Evolutionary conservation across 768 basidiomycete genomes (phyloP), one percentile per base, ranked within the genome.

Genomic region (Tulasnella sp.): DNA sequence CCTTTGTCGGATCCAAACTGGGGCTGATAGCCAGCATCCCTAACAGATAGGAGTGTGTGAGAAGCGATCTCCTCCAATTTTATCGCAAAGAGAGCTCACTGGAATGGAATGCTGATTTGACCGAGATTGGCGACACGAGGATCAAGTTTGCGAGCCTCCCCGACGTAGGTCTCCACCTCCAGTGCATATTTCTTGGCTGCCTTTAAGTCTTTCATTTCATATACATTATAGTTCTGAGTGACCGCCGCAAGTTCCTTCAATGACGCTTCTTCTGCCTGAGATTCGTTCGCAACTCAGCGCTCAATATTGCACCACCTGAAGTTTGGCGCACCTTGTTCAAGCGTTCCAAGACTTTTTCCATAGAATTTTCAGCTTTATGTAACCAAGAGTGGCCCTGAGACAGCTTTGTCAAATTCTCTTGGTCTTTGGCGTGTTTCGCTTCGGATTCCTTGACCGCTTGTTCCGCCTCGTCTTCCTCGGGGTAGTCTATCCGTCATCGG

Each of bases 381-480:
- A 78, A 71, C 77, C 48, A 78, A 48, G 77, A 26, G n/a, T 44
- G 23, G 20, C 26, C 35, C 29, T 78, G 72, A 3, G 77, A 78
- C 32, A 77, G 42, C 10, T 40, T 44, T 18, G 48, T 78, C 26
- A 78, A 57, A 13, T 39, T 16, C 39, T 57, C 77, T 26, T 73
- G 70, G 16, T 74, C 73, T 71, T 74, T 57, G 6, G 46, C 71
- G n/a, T 78, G 55, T 1, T 13, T 35, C 16, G 29, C 57, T 35
- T 78, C 73, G 42, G 73, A 40, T 9, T 5, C 39, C 77, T 51
- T 44, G 18, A 73, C 46, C n/a, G 70, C 77, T 37, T 78, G 23
- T 74, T 78, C 77, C n/a, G 77, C 77, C 29, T 42, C 70, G 37
- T 78, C 77, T 57, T 78, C 77, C 44, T 78, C 72, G 26, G 77